These are phyloP conservation scores for Calonectria ilicicola DNA, from an alignment of 2,329 filamentous ascomycete species.

Conservation along the genomic window DNA sequence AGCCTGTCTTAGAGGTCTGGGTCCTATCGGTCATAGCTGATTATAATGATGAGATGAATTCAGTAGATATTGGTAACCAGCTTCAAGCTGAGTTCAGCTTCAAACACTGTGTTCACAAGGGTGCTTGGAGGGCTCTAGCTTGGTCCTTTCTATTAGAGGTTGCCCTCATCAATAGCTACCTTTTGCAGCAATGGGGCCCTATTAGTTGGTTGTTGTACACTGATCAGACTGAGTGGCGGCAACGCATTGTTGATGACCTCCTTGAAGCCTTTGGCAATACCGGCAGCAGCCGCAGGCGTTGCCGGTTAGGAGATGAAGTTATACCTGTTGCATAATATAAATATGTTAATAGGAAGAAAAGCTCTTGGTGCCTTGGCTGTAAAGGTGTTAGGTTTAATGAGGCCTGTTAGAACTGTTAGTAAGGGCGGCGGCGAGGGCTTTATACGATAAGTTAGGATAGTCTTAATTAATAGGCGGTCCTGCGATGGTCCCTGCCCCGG, in stretches of 20 bases:
- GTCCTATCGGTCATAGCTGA: conserved; percentile 6
- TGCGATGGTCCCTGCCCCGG: too few species aligned
- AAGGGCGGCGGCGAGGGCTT: background rate
- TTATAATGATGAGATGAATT: conserved; percentile 28
- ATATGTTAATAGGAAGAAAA: background rate
- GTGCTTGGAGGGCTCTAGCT: conserved; percentile 25
- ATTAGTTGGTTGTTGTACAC: background rate
- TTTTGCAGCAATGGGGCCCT: conserved; percentile 5
- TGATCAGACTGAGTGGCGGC: conserved; percentile 3
- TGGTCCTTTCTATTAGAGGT: conserved; percentile 30
- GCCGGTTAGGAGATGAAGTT: background rate
- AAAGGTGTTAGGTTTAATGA: background rate
- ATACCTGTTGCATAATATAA: background rate
- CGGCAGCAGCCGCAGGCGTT: background rate
- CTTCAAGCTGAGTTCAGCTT: background rate
- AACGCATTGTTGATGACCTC: background rate
- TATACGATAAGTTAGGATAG: background rate
- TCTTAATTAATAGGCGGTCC: too few species aligned
- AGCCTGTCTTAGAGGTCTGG: conserved; percentile 5
- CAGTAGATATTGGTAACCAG: conserved; percentile 26
- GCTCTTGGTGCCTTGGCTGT: background rate
- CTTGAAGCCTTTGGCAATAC: background rate
- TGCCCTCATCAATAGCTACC: conserved; percentile 22
- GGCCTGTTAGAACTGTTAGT: background rate
- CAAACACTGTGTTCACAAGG: conserved; percentile 15